Percentiles rank a stretch among this genome's conserved stretches.
phyloP scores from a whole-genome alignment of 1,139 yeast species.

The Yamadazyma dendronema region DNA sequence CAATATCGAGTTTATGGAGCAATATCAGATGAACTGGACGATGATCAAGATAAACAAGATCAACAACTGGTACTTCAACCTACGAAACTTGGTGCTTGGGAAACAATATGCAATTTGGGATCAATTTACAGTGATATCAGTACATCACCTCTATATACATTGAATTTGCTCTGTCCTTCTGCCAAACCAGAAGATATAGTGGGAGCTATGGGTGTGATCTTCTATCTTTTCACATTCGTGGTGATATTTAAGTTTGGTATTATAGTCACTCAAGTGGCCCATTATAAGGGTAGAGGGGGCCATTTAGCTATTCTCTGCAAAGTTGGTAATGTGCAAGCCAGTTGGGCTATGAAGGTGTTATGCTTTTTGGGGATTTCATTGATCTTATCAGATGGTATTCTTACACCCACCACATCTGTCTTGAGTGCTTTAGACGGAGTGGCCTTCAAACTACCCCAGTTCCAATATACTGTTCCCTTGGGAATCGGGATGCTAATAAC shows the following conservation, averaged over 20 bases:
- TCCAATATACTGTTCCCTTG: conserved; percentile 40
- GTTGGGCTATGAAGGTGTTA: conserved; percentile 27
- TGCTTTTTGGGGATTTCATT: conserved; percentile 57
- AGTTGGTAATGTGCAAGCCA: conserved; percentile 18
- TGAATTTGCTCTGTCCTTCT: conserved; percentile 20
- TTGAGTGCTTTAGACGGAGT: conserved; percentile 52
- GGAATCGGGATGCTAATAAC: conserved; percentile 46
- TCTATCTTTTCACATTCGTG: conserved; percentile 53
- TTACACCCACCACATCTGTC: conserved; percentile 63
- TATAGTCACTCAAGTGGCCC: conserved; percentile 49
- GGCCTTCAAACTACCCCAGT: conserved; percentile 24
- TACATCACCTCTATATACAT: conserved; percentile 57
- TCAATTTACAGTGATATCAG: conserved; percentile 64
- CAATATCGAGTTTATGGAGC: conserved; percentile 1
- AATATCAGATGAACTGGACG: conserved; percentile 4
- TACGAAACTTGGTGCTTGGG: background rate
- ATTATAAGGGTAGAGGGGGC: conserved; percentile 61
- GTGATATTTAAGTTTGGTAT: conserved; percentile 51
- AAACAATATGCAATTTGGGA: conserved; percentile 38
- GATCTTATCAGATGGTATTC: conserved; percentile 57
- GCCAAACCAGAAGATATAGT: conserved; percentile 40
- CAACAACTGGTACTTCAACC: background rate
- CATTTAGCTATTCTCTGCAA: conserved; percentile 61
- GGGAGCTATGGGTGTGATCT: conserved; percentile 54
- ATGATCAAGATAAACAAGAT: background rate